phyloP scores from a whole-genome alignment of 192 early-diverging fungal species.

The Coemansia sp. region DNA sequence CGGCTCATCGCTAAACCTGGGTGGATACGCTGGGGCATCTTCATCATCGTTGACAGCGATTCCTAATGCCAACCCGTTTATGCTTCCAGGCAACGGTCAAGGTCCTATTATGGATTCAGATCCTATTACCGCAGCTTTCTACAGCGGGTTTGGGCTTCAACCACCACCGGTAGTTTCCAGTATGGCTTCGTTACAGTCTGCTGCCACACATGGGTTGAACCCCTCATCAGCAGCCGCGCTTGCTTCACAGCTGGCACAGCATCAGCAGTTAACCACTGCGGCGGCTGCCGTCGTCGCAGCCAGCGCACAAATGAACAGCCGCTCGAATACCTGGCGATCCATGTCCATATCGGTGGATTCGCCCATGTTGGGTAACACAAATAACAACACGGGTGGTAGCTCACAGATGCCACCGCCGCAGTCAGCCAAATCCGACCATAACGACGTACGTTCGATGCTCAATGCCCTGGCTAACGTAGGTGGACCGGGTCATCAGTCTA shows the following conservation, averaged over 20 bases:
- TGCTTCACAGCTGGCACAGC: slow-evolving; percentile 34
- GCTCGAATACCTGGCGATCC: not conserved
- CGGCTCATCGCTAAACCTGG: not conserved
- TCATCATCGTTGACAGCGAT: slow-evolving; percentile 23
- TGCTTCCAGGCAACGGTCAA: slow-evolving; percentile 52
- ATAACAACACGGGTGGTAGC: not conserved
- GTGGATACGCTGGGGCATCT: not conserved
- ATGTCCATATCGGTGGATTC: slow-evolving; percentile 3
- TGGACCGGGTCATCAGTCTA: not conserved
- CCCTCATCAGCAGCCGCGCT: slow-evolving; percentile 8
- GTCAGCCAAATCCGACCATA: slow-evolving; percentile 4
- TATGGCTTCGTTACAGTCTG: slow-evolving; percentile 10
- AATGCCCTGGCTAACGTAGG: not conserved
- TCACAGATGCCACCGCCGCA: slow-evolving; percentile 2
- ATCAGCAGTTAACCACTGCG: slow-evolving; percentile 34
- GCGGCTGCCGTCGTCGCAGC: slow-evolving; percentile 4
- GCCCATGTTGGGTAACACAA: not conserved
- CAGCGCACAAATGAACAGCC: not conserved
- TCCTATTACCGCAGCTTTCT: slow-evolving; percentile 49
- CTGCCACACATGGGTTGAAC: not conserved
- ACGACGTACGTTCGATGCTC: slow-evolving; percentile 1
- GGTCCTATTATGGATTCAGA: slow-evolving; percentile 38
- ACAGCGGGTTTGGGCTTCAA: slow-evolving; percentile 45
- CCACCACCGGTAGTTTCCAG: slow-evolving; percentile 11
- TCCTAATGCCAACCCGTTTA: slow-evolving; percentile 51